A percentile compares a stretch with the other conserved stretches of the same genome.
Evolutionary conservation across 495 filamentous ascomycete genomes (phyloP).

Genomic region (Aspergillus asperescens): DNA sequence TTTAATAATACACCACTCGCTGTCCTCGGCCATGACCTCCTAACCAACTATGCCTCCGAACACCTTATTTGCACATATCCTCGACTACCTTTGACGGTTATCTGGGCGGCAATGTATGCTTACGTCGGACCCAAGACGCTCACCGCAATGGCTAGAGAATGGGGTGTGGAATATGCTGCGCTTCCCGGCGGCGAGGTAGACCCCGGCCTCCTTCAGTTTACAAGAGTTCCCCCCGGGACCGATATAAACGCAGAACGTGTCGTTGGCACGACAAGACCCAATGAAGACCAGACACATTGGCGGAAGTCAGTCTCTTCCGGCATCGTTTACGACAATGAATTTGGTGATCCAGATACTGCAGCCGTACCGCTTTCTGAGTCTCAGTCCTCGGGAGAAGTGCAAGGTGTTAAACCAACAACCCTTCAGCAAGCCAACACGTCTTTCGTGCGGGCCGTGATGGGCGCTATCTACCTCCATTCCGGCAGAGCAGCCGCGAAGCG

Average conservation of each 20-base stretch:
- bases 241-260: constrained; percentile 23
- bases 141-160: constrained; percentile 64
- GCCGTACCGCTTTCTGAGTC: constrained; percentile 12
- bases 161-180: constrained; percentile 83
- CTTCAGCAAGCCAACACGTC: constrained; percentile 50
- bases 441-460: constrained; percentile 76
- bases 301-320: constrained; percentile 64
- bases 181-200: constrained; percentile 87
- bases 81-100: constrained; percentile 74
- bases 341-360: constrained; percentile 55
- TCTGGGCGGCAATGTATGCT: constrained; percentile 77
- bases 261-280: constrained; percentile 30
- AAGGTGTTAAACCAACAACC: constrained; percentile 30
- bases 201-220: constrained; percentile 85
- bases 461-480: constrained; percentile 76
- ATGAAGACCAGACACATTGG: constrained; percentile 51
- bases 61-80: constrained; percentile 81
- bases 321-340: constrained; percentile 73
- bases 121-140: constrained; percentile 72
- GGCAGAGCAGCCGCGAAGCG: constrained; percentile 63
- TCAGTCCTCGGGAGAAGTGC: constrained; percentile 12
- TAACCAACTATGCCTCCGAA: constrained; percentile 83
- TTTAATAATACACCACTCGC: constrained; percentile 83
- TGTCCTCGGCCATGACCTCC: constrained; percentile 72
- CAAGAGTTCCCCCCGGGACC: constrained; percentile 53